These are phyloP conservation scores for Irpex lacteus DNA, from an alignment of 1,284 basidiomycete genomes.

Conservation along the genomic window DNA sequence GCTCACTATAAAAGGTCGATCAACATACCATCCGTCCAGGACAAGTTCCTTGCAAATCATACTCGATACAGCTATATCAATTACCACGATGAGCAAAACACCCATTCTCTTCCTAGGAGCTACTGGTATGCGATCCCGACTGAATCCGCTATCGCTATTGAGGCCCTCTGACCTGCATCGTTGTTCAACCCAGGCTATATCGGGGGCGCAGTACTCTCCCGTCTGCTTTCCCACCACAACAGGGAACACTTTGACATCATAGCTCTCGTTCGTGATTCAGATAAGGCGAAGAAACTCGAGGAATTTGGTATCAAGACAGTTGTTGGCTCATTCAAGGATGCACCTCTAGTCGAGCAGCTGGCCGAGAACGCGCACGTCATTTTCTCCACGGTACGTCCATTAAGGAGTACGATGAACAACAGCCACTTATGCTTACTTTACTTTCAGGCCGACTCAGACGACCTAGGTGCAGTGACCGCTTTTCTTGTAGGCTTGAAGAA, in stretches of 20 bases:
- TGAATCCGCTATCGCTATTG: not conserved
- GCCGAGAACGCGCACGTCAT: conserved; percentile 20
- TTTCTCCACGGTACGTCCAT: conserved; percentile 14
- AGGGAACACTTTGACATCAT: conserved; percentile 19
- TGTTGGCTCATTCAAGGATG: conserved; percentile 18
- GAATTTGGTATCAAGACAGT: conserved; percentile 20
- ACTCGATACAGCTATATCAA: not conserved
- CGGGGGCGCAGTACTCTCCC: conserved; percentile 21
- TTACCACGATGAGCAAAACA: not conserved
- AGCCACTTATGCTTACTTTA: not conserved
- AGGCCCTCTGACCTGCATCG: not conserved
- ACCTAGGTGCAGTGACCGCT: conserved; percentile 37
- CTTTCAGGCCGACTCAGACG: conserved; percentile 44
- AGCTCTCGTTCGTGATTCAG: conserved; percentile 18
- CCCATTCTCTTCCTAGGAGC: conserved; percentile 17
- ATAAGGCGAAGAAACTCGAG: conserved; percentile 21
- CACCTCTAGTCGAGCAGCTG: conserved; percentile 14
- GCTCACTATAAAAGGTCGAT: too few species aligned
- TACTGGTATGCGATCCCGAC: conserved; percentile 12
- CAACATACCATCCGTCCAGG: too few species aligned
- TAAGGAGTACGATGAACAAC: not conserved
- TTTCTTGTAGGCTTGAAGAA: conserved; percentile 46
- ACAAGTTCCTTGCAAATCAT: too few species aligned
- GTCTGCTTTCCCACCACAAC: conserved; percentile 20
- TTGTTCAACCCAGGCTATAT: conserved; percentile 21